Evolutionary conservation across 2,329 filamentous ascomycete species (phyloP).

Genomic region (Xylariales sp.): DNA sequence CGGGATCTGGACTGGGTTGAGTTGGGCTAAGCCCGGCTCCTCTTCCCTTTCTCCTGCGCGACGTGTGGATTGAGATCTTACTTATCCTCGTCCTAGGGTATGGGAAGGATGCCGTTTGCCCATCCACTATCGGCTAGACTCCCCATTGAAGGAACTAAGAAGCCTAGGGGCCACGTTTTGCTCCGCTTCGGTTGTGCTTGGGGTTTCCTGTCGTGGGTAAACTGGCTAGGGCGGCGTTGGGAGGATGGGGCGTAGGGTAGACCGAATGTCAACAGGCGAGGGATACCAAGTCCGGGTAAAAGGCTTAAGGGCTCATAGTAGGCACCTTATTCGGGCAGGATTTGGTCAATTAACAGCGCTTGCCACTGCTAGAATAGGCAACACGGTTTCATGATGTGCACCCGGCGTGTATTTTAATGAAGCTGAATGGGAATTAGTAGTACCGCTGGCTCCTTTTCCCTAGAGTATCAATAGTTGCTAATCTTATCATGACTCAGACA

Average conservation of each 20-base stretch:
- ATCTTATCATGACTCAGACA: background rate
- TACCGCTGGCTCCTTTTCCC: background rate
- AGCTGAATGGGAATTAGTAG: conserved; percentile 1
- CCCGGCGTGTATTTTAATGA: background rate
- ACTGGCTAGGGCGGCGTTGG: background rate
- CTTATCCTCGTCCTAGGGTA: background rate
- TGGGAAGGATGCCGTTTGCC: conserved; percentile 10
- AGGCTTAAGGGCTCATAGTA: background rate
- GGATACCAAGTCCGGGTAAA: background rate
- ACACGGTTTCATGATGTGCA: background rate
- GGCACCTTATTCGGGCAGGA: conserved; percentile 14
- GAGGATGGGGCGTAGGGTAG: background rate
- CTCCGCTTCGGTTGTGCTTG: background rate
- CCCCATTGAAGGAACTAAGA: background rate
- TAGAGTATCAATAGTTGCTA: background rate
- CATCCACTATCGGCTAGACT: background rate
- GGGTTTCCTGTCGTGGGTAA: background rate
- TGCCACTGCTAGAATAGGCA: conserved; percentile 11
- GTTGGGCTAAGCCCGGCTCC: conserved; percentile 1
- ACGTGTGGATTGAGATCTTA: background rate
- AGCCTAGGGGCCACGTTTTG: background rate
- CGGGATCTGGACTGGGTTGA: background rate
- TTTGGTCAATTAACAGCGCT: background rate
- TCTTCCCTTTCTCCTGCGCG: background rate
- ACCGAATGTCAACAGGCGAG: conserved; percentile 4